Percentiles rank a stretch among this genome's conserved stretches.
These are phyloP conservation scores for Hyphodiscus hymeniophilus DNA, from an alignment of 495 filamentous ascomycete genomes.

Conservation along the genomic window DNA sequence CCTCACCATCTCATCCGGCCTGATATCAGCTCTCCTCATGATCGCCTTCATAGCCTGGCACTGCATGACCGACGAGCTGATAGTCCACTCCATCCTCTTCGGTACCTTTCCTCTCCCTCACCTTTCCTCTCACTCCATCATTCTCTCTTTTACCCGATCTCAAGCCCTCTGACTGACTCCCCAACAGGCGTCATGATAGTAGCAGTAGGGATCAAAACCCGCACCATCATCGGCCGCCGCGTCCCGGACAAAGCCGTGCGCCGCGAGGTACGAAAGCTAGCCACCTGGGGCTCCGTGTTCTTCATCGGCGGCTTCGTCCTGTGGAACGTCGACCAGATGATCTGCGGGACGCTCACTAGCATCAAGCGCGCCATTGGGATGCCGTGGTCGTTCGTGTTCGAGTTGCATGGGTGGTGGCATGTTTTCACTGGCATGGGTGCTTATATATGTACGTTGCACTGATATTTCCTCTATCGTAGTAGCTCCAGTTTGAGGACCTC, in stretches of 20 bases:
- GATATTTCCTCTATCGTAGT: neutral
- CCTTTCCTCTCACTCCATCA: neutral
- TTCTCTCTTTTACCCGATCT: no score
- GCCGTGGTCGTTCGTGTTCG: constrained; percentile 44
- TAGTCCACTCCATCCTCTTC: constrained; percentile 31
- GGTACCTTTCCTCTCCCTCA: no score
- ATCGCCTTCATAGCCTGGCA: constrained; percentile 35
- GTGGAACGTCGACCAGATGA: constrained; percentile 42
- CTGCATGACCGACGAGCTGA: constrained; percentile 34
- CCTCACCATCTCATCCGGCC: constrained; percentile 22
- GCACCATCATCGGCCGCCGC: constrained; percentile 13
- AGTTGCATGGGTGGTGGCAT: constrained; percentile 58
- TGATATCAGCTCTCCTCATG: constrained; percentile 26
- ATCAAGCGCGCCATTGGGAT: constrained; percentile 33
- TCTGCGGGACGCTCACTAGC: constrained; percentile 30
- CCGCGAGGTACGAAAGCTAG: constrained; percentile 12
- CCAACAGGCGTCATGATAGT: constrained; percentile 24
- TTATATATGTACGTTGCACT: constrained; percentile 17
- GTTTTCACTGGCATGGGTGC: constrained; percentile 44
- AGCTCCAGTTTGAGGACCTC: neutral
- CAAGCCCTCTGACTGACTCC: no score
- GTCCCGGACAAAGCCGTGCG: constrained; percentile 12
- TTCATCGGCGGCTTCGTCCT: constrained; percentile 33
- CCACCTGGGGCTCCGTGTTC: constrained; percentile 19
- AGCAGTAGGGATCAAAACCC: constrained; percentile 28